These are phyloP conservation scores for Pseudogymnoascus sp. DNA, from an alignment of 2,329 filamentous ascomycete species.

Conservation along the genomic window DNA sequence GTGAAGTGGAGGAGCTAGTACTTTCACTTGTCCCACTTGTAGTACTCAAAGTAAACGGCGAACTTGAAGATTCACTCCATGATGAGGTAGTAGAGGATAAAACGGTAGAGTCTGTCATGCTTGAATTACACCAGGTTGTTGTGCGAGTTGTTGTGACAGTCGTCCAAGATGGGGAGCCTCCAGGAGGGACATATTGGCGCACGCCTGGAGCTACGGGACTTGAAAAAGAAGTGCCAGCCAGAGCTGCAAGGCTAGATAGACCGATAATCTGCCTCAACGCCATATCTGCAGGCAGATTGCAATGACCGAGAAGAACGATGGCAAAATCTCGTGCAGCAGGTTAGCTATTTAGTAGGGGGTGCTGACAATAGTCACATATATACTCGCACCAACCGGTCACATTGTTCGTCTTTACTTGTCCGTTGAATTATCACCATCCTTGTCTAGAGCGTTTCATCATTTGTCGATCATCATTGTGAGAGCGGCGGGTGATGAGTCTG, in stretches of 20 bases:
- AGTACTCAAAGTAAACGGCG: not conserved
- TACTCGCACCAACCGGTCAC: not conserved
- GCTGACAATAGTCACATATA: not conserved
- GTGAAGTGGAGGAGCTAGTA: not conserved
- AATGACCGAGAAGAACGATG: not conserved
- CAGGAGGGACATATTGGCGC: not conserved
- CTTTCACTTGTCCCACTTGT: not conserved
- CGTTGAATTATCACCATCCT: not conserved
- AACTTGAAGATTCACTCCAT: not conserved
- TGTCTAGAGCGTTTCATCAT: not conserved
- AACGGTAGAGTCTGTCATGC: not conserved
- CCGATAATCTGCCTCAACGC: not conserved
- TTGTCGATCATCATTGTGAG: not conserved
- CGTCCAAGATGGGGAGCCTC: not conserved
- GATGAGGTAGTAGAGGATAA: not conserved
- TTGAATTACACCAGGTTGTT: not conserved
- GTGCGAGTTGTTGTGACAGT: not conserved
- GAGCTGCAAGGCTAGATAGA: not conserved
- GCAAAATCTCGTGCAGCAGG: not conserved
- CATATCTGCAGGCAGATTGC: not conserved
- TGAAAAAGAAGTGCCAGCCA: not conserved
- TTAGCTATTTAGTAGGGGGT: not conserved
- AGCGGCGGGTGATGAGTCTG: not conserved
- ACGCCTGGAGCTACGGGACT: not conserved
- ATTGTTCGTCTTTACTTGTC: not conserved